Base-by-base conservation (phyloP, 441 rosid species). In the Pelargonium myrrhifolium region DNA sequence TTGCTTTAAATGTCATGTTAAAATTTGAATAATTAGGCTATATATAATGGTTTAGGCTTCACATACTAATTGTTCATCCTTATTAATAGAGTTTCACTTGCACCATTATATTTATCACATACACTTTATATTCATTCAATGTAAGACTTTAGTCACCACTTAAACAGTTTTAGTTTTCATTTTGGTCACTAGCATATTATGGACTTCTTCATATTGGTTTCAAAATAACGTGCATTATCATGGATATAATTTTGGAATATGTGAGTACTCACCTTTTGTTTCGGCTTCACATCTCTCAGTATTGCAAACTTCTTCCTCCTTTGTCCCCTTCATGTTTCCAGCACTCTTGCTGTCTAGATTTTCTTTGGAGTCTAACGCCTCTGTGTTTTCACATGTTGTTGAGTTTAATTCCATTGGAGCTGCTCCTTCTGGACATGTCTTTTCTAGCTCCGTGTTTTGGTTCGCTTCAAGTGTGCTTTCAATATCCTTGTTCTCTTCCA, bases 201-300 rank as follows among this genome's bases (percentile, higher is more conserved):
- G 56, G 56, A 49, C n/a, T 49, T 49, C 21, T 24, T 55, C 21
- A 31, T 31, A 24, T 6, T 55, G 60, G 9, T 18, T 55, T 20
- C 24, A 55, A 55, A 22, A 18, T 55, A 56, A 4, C 21, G 62
- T 56, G 62, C 62, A 21, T 56, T 56, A 17, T 56, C 49, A 2
- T 43, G 49, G 10, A 43, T 9, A 43, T 43, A 14, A 43, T 9
- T 43, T 43, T 43, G 49, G 49, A 14, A 43, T 2, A 11, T 66
- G 43, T 66, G 64, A 60, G 22, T 35, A 62, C 79, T 75, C 28
- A 76, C 83, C 68, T 65, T 68, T 60, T 56, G 53, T 66, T 64
- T 18, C 14, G 35, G 62, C 62, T 67, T 69, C 55, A 60, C 58
- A 35, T 47, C 7, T 63, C 56, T 68, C 71, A 31, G 65, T 65